Evolutionary conservation across 257 asterid genomes (phyloP), one percentile per base, ranked within the genome.

Genomic region (Przewalskia tangutica): DNA sequence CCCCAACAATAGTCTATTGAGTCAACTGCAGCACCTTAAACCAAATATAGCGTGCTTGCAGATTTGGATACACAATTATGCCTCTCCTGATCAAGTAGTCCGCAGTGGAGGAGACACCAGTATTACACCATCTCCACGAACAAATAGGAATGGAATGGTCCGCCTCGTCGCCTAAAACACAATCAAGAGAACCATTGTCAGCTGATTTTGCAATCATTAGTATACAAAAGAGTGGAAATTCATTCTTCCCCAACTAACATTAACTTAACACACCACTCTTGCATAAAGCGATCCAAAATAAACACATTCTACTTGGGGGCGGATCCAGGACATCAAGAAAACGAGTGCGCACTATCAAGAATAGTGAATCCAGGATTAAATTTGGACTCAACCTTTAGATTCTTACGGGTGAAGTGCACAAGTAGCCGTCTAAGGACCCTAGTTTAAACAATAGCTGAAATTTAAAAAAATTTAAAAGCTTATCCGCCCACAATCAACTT

Each of bases 51-150:
- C 2, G 0, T 48, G 23, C 12, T 48, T 73, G 44, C 79, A 73
- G 44, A 73, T 23, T 48, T 23, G 2, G 75, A 23, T 73, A 48
- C 44, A 73, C 44, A 0, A 13, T 32, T 12, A 7, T 6, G 13
- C 56, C 14, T 82, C 70, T 58, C 85, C 16, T 70, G 40, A 79
- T 92, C 91, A 95, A 67, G 95, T 94, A 13, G 99, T 92, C 85
- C 99, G 87, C 59, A 94, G 79, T 20, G 99, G 99, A 65, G 99
- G 99, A 40, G 99, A 93, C 81, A 94, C 98, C 91, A 94, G 86
- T 79, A 95, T 95, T 77, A 95, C 99, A 18, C 98, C 98, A 78
- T 95, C 99, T 83, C 99, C 99, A 87, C 99, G 86, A 70, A 95
- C 99, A 81, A 95, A 95, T 50, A 95, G 91, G 86, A 91, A 93